Conservation (phyloP, 176 grass and related monocot genomes). For the Hordeum vulgare region MorexV3_pseudomolecules_assembly NC_058518.1:470598365-470598864, state of each 20-base stretch:
- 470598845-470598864: constrained; percentile 34
- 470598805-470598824: background rate
- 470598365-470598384: too few species aligned
- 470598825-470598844: background rate
- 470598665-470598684: too few species aligned
- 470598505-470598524: background rate
- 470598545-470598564: background rate
- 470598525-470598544: background rate
- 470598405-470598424: too few species aligned
- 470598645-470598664: too few species aligned
- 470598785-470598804: background rate
- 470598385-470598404: too few species aligned
- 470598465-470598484: too few species aligned
- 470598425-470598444: too few species aligned
- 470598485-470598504: background rate
- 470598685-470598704: too few species aligned
- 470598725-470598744: background rate
- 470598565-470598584: background rate
- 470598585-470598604: background rate
- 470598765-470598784: background rate
- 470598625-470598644: too few species aligned
- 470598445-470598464: too few species aligned
- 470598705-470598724: background rate
- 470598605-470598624: background rate
- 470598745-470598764: background rate